Evolutionary conservation across 1,139 yeast genomes (phyloP).

Genomic region (Kurtzmaniella quercitrusa): DNA sequence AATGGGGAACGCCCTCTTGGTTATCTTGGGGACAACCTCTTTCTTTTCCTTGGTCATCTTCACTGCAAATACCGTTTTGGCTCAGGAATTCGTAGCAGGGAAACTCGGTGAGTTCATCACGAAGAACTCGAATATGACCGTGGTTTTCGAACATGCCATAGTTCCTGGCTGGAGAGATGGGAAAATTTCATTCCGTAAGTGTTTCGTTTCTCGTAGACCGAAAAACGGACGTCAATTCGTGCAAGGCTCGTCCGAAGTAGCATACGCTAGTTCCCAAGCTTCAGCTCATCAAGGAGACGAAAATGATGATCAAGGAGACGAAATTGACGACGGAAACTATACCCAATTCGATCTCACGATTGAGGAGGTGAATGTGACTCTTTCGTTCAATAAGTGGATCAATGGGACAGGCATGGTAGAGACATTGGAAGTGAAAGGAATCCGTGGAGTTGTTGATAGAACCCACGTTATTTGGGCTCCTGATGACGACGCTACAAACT

Average conservation of each 20-base stretch:
- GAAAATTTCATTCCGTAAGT: conserved; percentile 75
- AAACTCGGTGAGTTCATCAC: conserved; percentile 80
- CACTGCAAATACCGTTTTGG: conserved; percentile 79
- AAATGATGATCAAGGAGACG: conserved; percentile 47
- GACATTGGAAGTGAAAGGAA: conserved; percentile 76
- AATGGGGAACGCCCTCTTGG: conserved; percentile 76
- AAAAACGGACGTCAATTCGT: conserved; percentile 45
- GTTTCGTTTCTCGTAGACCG: conserved; percentile 85
- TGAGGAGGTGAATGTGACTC: conserved; percentile 76
- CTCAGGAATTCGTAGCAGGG: conserved; percentile 84
- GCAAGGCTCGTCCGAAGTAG: conserved; percentile 74
- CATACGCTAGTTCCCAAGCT: conserved; percentile 45
- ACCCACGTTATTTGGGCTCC: conserved; percentile 82
- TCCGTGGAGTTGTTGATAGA: conserved; percentile 89
- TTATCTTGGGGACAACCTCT: conserved; percentile 85
- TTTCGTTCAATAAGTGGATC: conserved; percentile 82
- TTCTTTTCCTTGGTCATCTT: conserved; percentile 76
- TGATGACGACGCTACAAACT: conserved; percentile 77
- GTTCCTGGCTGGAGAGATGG: conserved; percentile 96
- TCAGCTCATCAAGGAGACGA: conserved; percentile 10
- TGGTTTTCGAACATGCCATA: conserved; percentile 88
- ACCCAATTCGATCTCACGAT: conserved; percentile 92
- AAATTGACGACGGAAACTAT: conserved; percentile 79
- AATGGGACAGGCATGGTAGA: conserved; percentile 85
- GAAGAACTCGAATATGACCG: conserved; percentile 77